Evolutionary conservation across 2,329 filamentous ascomycete species (phyloP).

Genomic region (Penicillium sp.): DNA sequence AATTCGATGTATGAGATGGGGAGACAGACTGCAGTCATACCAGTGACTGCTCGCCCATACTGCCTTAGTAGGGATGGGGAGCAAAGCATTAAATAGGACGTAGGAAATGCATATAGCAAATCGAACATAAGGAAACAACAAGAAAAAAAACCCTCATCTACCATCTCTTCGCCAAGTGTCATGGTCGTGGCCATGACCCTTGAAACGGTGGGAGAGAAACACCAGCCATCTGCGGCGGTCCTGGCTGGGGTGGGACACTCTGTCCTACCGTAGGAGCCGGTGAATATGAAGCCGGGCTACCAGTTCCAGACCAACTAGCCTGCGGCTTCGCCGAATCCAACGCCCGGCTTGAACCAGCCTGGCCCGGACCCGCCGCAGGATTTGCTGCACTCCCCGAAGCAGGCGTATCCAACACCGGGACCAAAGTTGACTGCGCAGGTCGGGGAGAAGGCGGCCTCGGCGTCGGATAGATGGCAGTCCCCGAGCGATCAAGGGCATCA

Average conservation of each 20-base stretch:
- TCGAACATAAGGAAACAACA: neutral
- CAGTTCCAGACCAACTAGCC: constrained; percentile 20
- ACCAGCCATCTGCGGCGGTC: constrained; percentile 20
- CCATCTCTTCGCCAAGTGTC: neutral
- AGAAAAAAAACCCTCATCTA: neutral
- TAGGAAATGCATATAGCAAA: constrained; percentile 17
- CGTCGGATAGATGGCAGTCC: constrained; percentile 30
- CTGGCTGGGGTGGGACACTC: constrained; percentile 1
- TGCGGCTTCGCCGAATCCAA: constrained; percentile 19
- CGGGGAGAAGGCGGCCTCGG: constrained; percentile 37
- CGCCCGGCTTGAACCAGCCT: constrained; percentile 7
- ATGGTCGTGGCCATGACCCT: constrained; percentile 25
- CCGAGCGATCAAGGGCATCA: constrained; percentile 33
- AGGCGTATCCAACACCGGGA: constrained; percentile 11
- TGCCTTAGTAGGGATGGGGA: neutral
- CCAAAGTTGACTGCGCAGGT: constrained; percentile 8
- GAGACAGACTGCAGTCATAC: constrained; percentile 11
- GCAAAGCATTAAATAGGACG: neutral
- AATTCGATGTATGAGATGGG: neutral
- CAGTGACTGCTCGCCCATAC: constrained; percentile 19
- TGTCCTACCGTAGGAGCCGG: constrained; percentile 11
- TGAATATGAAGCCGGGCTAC: constrained; percentile 19
- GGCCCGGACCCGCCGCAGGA: neutral
- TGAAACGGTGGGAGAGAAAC: constrained; percentile 24
- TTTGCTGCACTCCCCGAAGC: constrained; percentile 3